phyloP scores from a whole-genome alignment of 179 eudicot genomes.

The Patellifolia procumbens region DNA sequence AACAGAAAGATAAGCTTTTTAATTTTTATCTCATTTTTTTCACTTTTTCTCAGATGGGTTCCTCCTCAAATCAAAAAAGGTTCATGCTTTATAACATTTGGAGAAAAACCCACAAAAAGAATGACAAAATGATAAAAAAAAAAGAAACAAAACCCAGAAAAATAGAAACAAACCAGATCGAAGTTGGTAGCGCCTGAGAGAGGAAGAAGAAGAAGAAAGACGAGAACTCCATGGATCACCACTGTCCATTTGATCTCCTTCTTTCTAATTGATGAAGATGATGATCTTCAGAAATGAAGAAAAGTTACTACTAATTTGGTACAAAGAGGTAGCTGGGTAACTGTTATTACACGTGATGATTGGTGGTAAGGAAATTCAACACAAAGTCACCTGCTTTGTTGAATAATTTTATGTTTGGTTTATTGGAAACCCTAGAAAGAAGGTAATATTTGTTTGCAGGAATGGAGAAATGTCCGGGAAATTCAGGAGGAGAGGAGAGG shows the following conservation, averaged over 20 bases:
- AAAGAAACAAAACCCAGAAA: conserved; percentile 1
- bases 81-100: conserved; percentile 2
- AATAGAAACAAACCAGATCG: conserved; percentile 58
- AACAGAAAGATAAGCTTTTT: neutral
- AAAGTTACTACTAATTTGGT: neutral
- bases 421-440: conserved; percentile 29
- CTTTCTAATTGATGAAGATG: conserved; percentile 15
- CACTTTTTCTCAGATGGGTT: neutral
- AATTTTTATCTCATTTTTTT: neutral
- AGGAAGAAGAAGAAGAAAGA: conserved; percentile 42
- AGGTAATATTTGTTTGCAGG: conserved; percentile 2
- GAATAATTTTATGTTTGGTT: neutral
- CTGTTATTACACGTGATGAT: no score
- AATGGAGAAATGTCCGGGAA: conserved; percentile 34
- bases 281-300: conserved; percentile 16
- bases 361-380: neutral
- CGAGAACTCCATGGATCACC: conserved; percentile 68
- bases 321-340: no score
- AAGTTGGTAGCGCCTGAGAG: conserved; percentile 55
- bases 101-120: neutral
- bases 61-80: neutral
- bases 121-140: neutral
- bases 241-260: conserved; percentile 50
- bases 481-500: conserved; percentile 18
- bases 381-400: conserved; percentile 15